Evolutionary conservation across 768 basidiomycete species (phyloP), one percentile per base, ranked within the genome.

Genomic region (Holtermannia corniformis): DNA sequence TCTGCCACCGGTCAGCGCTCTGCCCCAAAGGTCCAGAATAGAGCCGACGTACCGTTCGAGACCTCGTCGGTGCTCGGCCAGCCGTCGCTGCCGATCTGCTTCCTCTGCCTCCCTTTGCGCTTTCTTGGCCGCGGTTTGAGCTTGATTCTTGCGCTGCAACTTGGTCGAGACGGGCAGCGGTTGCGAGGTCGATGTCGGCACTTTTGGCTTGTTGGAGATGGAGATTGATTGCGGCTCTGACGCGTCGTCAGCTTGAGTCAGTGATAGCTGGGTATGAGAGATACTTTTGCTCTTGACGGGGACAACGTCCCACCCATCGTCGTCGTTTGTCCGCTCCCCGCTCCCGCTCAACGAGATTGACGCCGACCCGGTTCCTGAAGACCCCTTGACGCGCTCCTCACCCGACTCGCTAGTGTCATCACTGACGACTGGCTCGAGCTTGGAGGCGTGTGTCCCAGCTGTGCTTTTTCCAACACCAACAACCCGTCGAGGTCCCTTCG

Each of bases 241-340:
- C 14, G 5, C 7, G 47, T 37, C 13, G 46, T 47, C 46, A 47
- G 46, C 25, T 19, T 43, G 14, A 5, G 46, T 47, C 28, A 21
- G 12, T 44, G 19, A 16, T 20, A n/a, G n/a, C 27, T 14, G 23
- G 22, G 13, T 28, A 40, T 11, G 21, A n/a, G n/a, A 1, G 24
- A 57, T 61, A 67, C 65, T 64, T 55, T 65, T 64, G 50, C 50
- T 57, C 43, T 59, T 62, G 41, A 41, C 49, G 7, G 56, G 57
- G 1, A 68, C 66, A 5, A 65, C 61, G 47, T 65, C 57, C 66
- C 66, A 68, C 16, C 66, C 66, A 51, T 68, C 66, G 25, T 68
- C 52, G 43, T 61, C 52, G 21, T 49, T 51, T 21, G 28, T 59
- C 12, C 52, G 52, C 2, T 26, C 44, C 3, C 27, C 54, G 10